Evolutionary conservation across 2,329 filamentous ascomycete genomes (phyloP).

Genomic region (Hymenoscyphus repandus): DNA sequence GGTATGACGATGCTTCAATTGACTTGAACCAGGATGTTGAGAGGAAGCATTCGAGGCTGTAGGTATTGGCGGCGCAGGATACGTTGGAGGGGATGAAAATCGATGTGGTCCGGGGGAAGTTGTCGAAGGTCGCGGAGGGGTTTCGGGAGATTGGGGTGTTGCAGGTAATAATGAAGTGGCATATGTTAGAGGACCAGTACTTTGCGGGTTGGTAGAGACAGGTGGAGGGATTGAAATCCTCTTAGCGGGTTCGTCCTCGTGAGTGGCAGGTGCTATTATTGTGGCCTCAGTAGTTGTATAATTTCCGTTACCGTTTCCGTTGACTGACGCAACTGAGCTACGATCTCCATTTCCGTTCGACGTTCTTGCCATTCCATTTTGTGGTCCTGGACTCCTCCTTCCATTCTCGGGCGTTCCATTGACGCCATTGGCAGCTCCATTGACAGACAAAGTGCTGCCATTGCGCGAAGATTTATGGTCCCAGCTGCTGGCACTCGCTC

Average conservation of each 20-base stretch:
- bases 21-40: slow-evolving; percentile 46
- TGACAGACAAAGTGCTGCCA: slow-evolving; percentile 28
- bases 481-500: slow-evolving; percentile 39
- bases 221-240: slow-evolving; percentile 19
- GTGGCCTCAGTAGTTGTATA: not conserved
- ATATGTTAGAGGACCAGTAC: slow-evolving; percentile 30
- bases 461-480: slow-evolving; percentile 29
- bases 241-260: slow-evolving; percentile 20
- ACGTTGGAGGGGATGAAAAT: slow-evolving; percentile 60
- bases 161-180: slow-evolving; percentile 26
- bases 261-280: slow-evolving; percentile 20
- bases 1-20: slow-evolving; percentile 77
- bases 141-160: slow-evolving; percentile 16
- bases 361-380: slow-evolving; percentile 22
- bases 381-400: slow-evolving; percentile 25
- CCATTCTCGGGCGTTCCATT: slow-evolving; percentile 25
- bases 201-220: slow-evolving; percentile 27
- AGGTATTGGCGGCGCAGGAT: slow-evolving; percentile 44
- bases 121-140: slow-evolving; percentile 27
- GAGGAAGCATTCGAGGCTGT: slow-evolving; percentile 33
- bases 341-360: slow-evolving; percentile 27
- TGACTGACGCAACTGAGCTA: slow-evolving; percentile 26
- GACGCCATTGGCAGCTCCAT: slow-evolving; percentile 23
- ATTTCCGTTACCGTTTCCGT: slow-evolving; percentile 19
- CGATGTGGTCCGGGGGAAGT: slow-evolving; percentile 42